Base-by-base conservation (phyloP, 208 protist genomes). In the Herpetomonas samuelpessoai region DNA sequence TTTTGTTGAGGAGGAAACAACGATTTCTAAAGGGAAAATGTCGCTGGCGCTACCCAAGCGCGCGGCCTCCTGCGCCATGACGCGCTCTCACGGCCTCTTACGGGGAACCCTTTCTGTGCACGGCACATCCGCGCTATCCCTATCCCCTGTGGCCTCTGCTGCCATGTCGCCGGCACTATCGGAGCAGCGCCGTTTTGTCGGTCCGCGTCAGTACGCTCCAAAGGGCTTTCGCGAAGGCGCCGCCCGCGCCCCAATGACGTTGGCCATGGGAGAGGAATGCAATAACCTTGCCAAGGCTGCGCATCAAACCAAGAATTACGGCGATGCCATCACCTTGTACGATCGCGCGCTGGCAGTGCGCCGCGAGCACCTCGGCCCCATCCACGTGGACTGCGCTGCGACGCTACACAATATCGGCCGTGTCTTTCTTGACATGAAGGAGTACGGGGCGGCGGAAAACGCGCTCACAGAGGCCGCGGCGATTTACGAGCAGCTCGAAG, bases 381-480 rank as follows among this genome's bases (percentile, higher is more conserved):
- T 95, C 48, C 81, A 95, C 70, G 67, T 62, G 44, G 58, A 91
- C 71, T 95, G 89, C 56, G 89, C 86, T 24, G 86, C 80, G 0
- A 93, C 86, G 26, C 71, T 95, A 45, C 84, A 91, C 62, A 89
- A 91, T 60, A 89, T 95, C 65, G 89, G 89, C 18, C 85, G 89
- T 18, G 81, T 89, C 10, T 95, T 95, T 63, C 68, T 95, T n/a
- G 89, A 95, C 60, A 92, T 95, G 86, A 80, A 86, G 54, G 85
- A 95, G 74, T 86, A 84, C 54, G 86, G 83, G 14, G 85, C 89
- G 16, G 89, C 86, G 3, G 89, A 95, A 57, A 93, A 93, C 67
- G 89, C 89, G 38, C 74, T 95, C 46, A 95, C 89, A 7, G 85
- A 95, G 69, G 86, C 86, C 9, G 83, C 83, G 0, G 89, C 89